phyloP scores from a whole-genome alignment of 2,329 filamentous ascomycete genomes.

The Cryphonectria naterciae region DNA sequence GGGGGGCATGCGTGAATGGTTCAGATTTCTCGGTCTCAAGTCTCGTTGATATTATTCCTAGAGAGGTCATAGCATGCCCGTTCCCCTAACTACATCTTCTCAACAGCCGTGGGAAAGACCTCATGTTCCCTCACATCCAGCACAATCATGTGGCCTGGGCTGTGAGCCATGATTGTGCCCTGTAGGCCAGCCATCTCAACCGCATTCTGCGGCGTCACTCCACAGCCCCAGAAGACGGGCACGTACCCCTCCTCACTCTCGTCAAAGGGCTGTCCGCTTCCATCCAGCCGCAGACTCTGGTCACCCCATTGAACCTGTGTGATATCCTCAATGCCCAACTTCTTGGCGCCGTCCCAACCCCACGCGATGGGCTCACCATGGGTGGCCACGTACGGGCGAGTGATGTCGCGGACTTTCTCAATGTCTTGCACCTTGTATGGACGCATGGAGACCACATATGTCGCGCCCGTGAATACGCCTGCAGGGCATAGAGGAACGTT shows the following conservation, averaged over 20 bases:
- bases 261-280: conserved; percentile 39
- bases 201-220: conserved; percentile 68
- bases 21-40: not conserved
- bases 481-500: conserved; percentile 58
- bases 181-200: conserved; percentile 59
- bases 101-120: conserved; percentile 29
- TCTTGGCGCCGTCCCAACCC: conserved; percentile 61
- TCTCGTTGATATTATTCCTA: not conserved
- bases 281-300: conserved; percentile 45
- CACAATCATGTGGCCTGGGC: conserved; percentile 65
- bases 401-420: conserved; percentile 57
- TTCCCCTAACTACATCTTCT: not conserved
- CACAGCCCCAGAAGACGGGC: conserved; percentile 67
- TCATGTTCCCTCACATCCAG: conserved; percentile 55
- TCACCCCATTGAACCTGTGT: conserved; percentile 62
- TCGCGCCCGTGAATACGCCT: conserved; percentile 58
- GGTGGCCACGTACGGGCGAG: conserved; percentile 56
- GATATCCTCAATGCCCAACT: conserved; percentile 59
- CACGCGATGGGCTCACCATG: conserved; percentile 69
- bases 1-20: not conserved
- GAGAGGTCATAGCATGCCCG: not conserved
- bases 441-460: conserved; percentile 67
- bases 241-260: conserved; percentile 48
- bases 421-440: conserved; percentile 56
- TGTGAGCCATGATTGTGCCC: conserved; percentile 64